Evolutionary conservation across 1,284 basidiomycete genomes (phyloP).

Genomic region (Albatrellus sp.): DNA sequence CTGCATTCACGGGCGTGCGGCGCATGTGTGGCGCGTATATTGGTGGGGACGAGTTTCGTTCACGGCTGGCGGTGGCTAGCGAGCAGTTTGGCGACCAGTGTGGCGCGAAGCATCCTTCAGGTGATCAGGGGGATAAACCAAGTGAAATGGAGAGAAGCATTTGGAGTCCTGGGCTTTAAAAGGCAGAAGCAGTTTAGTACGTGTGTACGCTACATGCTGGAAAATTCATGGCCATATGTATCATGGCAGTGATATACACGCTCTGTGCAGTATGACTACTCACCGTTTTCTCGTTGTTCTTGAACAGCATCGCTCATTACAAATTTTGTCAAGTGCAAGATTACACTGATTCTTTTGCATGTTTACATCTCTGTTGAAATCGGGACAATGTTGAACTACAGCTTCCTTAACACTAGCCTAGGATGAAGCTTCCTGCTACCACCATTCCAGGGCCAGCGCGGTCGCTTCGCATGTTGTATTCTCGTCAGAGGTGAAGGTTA

Average conservation of each 20-base stretch:
- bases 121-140: conserved; percentile 8
- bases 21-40: conserved; percentile 95
- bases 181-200: neutral
- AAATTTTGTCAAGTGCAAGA: too few species aligned
- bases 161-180: conserved; percentile 16
- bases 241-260: neutral
- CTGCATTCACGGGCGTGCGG: conserved; percentile 77
- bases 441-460: too few species aligned
- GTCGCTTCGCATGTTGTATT: too few species aligned
- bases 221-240: neutral
- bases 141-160: conserved; percentile 16
- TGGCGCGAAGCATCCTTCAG: neutral
- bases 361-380: too few species aligned
- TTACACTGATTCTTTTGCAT: too few species aligned
- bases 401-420: too few species aligned
- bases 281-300: too few species aligned
- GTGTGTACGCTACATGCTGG: neutral
- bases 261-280: too few species aligned
- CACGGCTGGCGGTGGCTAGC: conserved; percentile 57
- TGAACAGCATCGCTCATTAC: too few species aligned
- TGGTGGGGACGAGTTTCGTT: conserved; percentile 81
- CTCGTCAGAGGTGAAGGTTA: too few species aligned
- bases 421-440: too few species aligned
- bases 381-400: too few species aligned
- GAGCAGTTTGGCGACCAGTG: conserved; percentile 31